Evolutionary conservation across 2,329 filamentous ascomycete species (phyloP), one percentile per base, ranked within the genome.

Genomic region (Botrytis deweyae): DNA sequence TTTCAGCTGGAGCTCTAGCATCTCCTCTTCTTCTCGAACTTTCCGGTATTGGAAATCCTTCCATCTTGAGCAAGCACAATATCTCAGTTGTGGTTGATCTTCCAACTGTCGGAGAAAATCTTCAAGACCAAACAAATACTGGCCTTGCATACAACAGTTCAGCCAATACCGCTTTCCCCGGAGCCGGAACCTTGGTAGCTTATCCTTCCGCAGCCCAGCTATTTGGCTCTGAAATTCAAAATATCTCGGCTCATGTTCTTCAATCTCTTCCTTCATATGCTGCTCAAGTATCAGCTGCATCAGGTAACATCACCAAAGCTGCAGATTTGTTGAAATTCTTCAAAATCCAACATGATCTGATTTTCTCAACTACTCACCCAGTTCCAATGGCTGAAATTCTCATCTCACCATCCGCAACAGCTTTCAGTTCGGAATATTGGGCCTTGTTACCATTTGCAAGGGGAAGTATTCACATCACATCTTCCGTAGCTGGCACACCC

Each of bases 381-480:
- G 82, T 86, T 0, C 85, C 87, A 0, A 79, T 87, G 4, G 84
- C 82, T 1, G 87, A 88, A 77, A 80, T 86, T 0, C 89, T 90
- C 80, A 87, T 90, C 75, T 78, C 78, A 7, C 81, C 82, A 5
- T 70, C 81, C 0, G 80, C 84, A 36, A 76, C 82, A 10, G 77
- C 79, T 10, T 70, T 49, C 29, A 44, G 29, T 14, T 38, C 68
- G 0, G 70, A 76, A 42, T 76, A 73, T 33, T 75, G 71, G 62
- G 55, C 75, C 2, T 80, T 87, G 68, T 85, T 85, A 67, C 81
- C 89, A 0, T 86, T 88, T 78, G 87, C 86, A 3, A 85, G 87
- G 0, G 89, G 89, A 2, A 84, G 83, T 55, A 85, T 88, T 65
- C 89, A 90, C 81, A 88, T 90, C 76, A 78, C 79, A 7, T 81